Percentiles rank a stretch among this genome's conserved stretches.
These are phyloP conservation scores for Cyberlindnera suaveolens DNA, from an alignment of 805 yeast species.

Conservation along the genomic window DNA sequence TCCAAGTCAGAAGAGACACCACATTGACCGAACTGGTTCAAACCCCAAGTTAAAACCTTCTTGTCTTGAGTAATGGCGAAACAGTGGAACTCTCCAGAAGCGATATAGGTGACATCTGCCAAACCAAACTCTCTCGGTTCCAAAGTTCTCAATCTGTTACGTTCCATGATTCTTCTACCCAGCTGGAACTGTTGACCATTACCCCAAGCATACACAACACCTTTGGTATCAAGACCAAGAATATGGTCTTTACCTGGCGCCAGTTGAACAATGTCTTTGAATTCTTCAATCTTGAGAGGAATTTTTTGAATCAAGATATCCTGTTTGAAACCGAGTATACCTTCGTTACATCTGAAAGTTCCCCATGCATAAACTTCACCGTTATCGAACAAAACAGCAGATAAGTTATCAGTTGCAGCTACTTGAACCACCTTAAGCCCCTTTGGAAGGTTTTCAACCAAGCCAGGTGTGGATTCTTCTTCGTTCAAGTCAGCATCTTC, in stretches of 20 bases:
- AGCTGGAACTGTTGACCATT: conserved; percentile 90
- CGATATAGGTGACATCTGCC: conserved; percentile 69
- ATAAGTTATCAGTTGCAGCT: conserved; percentile 88
- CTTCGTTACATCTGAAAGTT: conserved; percentile 90
- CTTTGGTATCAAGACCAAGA: conserved; percentile 74
- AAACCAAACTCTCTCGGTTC: conserved; percentile 84
- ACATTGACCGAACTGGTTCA: conserved; percentile 96
- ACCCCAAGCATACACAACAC: conserved; percentile 95
- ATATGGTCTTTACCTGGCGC: conserved; percentile 94
- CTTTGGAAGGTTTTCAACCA: conserved; percentile 61
- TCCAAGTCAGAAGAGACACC: conserved; percentile 73
- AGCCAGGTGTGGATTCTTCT: conserved; percentile 81
- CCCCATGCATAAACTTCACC: conserved; percentile 99
- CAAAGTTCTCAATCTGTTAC: conserved; percentile 63
- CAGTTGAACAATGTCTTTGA: conserved; percentile 68
- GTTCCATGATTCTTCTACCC: conserved; percentile 80
- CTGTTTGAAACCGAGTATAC: conserved; percentile 75
- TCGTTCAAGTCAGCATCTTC: conserved; percentile 82
- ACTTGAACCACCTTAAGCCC: conserved; percentile 63
- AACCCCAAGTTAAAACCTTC: conserved; percentile 84
- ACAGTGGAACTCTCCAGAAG: conserved; percentile 93
- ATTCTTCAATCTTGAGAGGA: conserved; percentile 58
- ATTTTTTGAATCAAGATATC: conserved; percentile 54
- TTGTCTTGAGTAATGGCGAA: conserved; percentile 80
- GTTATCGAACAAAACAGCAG: conserved; percentile 69